Evolutionary conservation across 2,329 filamentous ascomycete species (phyloP).

Genomic region (Curvularia sp.): DNA sequence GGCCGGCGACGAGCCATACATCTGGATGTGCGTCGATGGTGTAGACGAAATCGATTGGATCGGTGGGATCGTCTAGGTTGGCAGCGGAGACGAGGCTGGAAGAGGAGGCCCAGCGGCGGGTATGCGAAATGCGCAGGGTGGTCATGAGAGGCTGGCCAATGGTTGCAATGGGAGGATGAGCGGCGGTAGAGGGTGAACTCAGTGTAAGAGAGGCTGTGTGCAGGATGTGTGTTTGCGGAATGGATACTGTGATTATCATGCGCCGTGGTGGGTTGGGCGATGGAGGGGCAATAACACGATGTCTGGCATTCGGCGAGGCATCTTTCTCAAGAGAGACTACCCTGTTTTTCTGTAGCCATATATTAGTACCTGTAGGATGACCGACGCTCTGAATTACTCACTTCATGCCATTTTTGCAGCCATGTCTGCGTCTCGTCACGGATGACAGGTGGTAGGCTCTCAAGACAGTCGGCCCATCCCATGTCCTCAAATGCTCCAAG

Average conservation of each 20-base stretch:
- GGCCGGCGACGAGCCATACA: slow-evolving; percentile 84
- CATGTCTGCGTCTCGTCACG: slow-evolving; percentile 57
- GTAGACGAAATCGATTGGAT: slow-evolving; percentile 77
- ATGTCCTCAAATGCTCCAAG: slow-evolving; percentile 60
- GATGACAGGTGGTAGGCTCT: slow-evolving; percentile 56
- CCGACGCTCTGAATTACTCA: slow-evolving; percentile 33
- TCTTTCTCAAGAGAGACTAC: slow-evolving; percentile 30
- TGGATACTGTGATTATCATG: slow-evolving; percentile 87
- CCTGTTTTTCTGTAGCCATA: slow-evolving; percentile 31
- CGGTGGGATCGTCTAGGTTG: slow-evolving; percentile 40
- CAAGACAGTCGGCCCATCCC: slow-evolving; percentile 62
- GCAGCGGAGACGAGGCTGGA: slow-evolving; percentile 33
- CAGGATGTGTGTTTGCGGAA: slow-evolving; percentile 82
- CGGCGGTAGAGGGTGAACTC: slow-evolving; percentile 42
- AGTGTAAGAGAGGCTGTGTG: slow-evolving; percentile 77
- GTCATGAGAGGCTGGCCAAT: slow-evolving; percentile 71
- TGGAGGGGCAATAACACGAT: slow-evolving; percentile 28
- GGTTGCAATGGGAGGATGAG: slow-evolving; percentile 53
- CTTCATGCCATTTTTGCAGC: slow-evolving; percentile 65
- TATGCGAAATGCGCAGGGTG: slow-evolving; percentile 64
- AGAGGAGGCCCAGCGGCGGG: slow-evolving; percentile 59
- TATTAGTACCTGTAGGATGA: slow-evolving; percentile 21
- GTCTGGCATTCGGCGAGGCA: slow-evolving; percentile 5
- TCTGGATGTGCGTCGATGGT: slow-evolving; percentile 78
- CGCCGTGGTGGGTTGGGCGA: slow-evolving; percentile 59